Conservation (phyloP, 2,329 filamentous ascomycete species). For the Sclerotinia glacialis region DNA sequence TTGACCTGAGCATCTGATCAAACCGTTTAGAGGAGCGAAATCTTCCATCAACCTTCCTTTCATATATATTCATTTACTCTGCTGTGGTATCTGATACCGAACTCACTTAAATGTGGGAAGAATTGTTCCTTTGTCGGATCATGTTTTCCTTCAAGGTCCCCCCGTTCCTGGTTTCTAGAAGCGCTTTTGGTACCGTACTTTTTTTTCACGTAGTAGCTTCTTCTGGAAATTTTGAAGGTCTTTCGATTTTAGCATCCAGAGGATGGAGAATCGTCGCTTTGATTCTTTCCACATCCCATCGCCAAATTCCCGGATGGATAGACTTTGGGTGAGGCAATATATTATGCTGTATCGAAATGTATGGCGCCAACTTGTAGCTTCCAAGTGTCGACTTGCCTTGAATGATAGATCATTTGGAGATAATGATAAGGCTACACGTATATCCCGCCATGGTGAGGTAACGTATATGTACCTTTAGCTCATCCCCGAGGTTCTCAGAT, state of each 20-base stretch:
- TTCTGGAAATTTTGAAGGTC: background rate
- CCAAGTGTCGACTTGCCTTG: background rate
- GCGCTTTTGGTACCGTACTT: background rate
- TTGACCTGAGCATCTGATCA: background rate
- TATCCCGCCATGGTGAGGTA: conserved; percentile 1
- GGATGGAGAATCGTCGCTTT: background rate
- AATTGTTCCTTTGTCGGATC: background rate
- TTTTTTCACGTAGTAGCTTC: background rate
- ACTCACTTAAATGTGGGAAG: background rate
- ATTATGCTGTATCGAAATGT: background rate
- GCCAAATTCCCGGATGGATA: background rate
- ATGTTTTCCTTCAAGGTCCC: background rate
- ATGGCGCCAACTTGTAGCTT: background rate
- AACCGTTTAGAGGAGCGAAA: background rate
- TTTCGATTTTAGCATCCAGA: background rate
- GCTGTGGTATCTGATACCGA: background rate
- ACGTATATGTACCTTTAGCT: background rate
- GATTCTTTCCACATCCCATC: background rate
- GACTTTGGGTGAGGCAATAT: background rate
- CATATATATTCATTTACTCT: background rate
- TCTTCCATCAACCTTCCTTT: background rate
- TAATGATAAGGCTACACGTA: background rate
- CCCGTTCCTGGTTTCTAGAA: background rate
- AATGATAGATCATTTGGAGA: background rate
- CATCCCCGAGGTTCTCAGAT: background rate